phyloP scores from a whole-genome alignment of 148 eudicot species.

The Chenopodium quinoa region DNA sequence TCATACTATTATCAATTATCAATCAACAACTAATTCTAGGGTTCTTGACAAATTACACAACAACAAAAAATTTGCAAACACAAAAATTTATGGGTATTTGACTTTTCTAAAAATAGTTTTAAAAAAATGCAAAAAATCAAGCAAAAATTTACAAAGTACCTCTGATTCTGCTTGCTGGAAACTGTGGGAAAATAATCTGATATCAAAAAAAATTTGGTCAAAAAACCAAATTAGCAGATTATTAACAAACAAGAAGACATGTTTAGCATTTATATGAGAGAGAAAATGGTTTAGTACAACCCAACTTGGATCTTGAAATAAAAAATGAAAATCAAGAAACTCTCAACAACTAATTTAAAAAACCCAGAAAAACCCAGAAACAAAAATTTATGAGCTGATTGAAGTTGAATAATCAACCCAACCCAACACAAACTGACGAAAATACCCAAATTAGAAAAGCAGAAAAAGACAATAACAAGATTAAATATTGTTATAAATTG shows the following conservation, averaged over 20 bases:
- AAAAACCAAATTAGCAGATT: constrained; percentile 12
- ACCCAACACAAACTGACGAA: not conserved
- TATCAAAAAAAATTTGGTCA: constrained; percentile 21
- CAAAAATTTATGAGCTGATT: constrained; percentile 4
- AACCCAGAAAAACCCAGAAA: constrained; percentile 15
- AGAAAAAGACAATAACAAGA: not conserved
- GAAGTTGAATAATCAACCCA: constrained; percentile 25
- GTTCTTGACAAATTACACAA: constrained; percentile 9
- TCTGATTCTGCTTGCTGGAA: constrained; percentile 15
- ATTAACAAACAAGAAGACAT: constrained; percentile 17
- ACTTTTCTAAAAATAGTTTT: constrained; percentile 1
- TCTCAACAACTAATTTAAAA: constrained; percentile 24
- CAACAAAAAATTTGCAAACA: not conserved
- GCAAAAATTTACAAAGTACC: constrained; percentile 24
- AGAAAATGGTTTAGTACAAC: not conserved
- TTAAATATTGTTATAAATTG: not conserved
- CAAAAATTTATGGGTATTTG: not conserved
- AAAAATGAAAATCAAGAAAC: constrained; percentile 2
- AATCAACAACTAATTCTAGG: not conserved
- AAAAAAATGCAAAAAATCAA: constrained; percentile 6
- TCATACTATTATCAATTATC: constrained; percentile 2
- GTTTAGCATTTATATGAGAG: constrained; percentile 5
- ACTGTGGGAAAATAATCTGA: constrained; percentile 15
- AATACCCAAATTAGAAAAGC: constrained; percentile 4
- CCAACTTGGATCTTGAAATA: constrained; percentile 29